A percentile compares a stretch with the other conserved stretches of the same genome.
These are phyloP conservation scores for Crithidia brevicula DNA, from an alignment of 208 protist species.

Conservation along the genomic window DNA sequence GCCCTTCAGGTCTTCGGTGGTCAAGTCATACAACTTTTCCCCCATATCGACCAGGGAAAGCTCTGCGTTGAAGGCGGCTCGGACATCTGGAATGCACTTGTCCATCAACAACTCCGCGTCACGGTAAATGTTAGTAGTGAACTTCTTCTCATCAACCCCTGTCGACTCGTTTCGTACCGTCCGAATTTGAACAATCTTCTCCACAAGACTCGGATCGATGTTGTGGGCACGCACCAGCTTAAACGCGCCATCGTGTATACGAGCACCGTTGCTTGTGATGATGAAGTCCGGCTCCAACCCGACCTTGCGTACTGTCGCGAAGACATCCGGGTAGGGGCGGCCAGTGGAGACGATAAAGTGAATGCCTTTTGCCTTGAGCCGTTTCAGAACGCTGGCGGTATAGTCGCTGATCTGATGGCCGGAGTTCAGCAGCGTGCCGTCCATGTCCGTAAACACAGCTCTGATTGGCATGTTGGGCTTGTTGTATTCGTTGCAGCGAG, in stretches of 20 bases:
- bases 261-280: slow-evolving; percentile 56
- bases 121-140: slow-evolving; percentile 60
- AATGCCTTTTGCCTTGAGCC: slow-evolving; percentile 35
- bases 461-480: slow-evolving; percentile 45
- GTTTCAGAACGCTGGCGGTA: slow-evolving; percentile 27
- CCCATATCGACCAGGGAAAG: slow-evolving; percentile 22
- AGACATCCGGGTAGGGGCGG: slow-evolving; percentile 40
- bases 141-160: slow-evolving; percentile 23
- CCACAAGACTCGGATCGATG: slow-evolving; percentile 38
- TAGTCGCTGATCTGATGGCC: slow-evolving; percentile 43
- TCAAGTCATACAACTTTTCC: slow-evolving; percentile 25
- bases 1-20: slow-evolving; percentile 18
- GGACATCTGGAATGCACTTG: slow-evolving; percentile 26
- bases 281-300: slow-evolving; percentile 42
- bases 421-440: slow-evolving; percentile 53
- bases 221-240: slow-evolving; percentile 46
- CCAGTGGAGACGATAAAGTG: slow-evolving; percentile 48
- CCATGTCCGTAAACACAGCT: slow-evolving; percentile 49
- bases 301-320: slow-evolving; percentile 19
- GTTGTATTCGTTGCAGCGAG: too few relatives aligned
- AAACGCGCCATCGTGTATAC: slow-evolving; percentile 37
- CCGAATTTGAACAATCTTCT: slow-evolving; percentile 32
- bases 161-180: not conserved
- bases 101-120: slow-evolving; percentile 61
- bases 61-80: slow-evolving; percentile 34